phyloP scores from a whole-genome alignment of 2,329 filamentous ascomycete genomes.

The Clarireedia paspali region DNA sequence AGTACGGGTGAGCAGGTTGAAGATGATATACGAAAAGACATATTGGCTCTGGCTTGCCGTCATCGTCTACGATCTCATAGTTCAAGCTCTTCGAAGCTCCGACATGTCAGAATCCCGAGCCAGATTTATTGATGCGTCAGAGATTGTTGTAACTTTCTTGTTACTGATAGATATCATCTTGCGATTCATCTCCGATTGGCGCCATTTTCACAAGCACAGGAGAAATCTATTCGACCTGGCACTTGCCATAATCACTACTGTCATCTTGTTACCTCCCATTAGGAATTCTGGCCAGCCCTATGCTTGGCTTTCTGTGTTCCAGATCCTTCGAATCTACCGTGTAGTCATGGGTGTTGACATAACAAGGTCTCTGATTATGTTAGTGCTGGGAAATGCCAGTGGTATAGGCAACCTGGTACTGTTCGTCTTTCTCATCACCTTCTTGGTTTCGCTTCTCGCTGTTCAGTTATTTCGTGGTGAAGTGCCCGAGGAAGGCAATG shows the following conservation, averaged over 20 bases:
- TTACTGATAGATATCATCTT: conserved; percentile 77
- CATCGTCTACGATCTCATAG: conserved; percentile 73
- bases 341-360: conserved; percentile 84
- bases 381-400: conserved; percentile 83
- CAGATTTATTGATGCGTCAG: conserved; percentile 61
- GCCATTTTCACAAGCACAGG: conserved; percentile 65
- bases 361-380: conserved; percentile 75
- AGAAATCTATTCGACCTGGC: conserved; percentile 74
- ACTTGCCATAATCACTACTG: conserved; percentile 70
- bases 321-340: conserved; percentile 86
- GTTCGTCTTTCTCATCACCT: conserved; percentile 94
- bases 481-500: conserved; percentile 59
- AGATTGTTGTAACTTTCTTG: conserved; percentile 68
- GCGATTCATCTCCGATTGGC: conserved; percentile 72
- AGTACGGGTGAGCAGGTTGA: conserved; percentile 45
- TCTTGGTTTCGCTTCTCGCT: conserved; percentile 87
- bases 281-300: conserved; percentile 64
- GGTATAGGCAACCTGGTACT: conserved; percentile 93
- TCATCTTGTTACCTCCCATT: conserved; percentile 82
- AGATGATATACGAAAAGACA: conserved; percentile 67
- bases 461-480: conserved; percentile 88
- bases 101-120: conserved; percentile 57
- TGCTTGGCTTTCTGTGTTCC: conserved; percentile 85
- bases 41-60: conserved; percentile 70
- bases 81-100: conserved; percentile 70